Conservation (phyloP, 139 green algal species). For the Axilococcus clingmanii region DNA sequence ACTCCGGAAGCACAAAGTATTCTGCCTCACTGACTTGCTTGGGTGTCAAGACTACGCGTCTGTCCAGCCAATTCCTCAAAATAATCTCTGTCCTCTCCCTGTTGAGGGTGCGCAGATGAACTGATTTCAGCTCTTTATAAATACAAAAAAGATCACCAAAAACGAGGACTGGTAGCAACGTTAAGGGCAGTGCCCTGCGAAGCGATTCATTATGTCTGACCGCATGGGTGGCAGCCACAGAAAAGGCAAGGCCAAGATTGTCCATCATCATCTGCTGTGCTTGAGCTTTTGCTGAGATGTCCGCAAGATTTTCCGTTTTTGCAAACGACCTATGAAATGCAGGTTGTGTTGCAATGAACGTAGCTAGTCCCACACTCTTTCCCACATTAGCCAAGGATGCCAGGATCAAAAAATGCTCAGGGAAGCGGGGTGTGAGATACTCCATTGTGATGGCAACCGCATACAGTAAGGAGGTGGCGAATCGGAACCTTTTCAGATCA, state of each 20-base stretch:
- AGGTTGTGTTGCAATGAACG: constrained; percentile 75
- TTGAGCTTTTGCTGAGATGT: constrained; percentile 83
- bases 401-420: constrained; percentile 71
- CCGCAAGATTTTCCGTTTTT: constrained; percentile 76
- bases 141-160: constrained; percentile 36
- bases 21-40: constrained; percentile 43
- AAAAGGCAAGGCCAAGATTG: constrained; percentile 66
- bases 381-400: constrained; percentile 82
- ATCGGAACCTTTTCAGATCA: constrained; percentile 88
- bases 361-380: constrained; percentile 73
- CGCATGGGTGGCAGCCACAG: constrained; percentile 35
- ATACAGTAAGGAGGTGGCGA: constrained; percentile 72
- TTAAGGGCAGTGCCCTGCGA: constrained; percentile 42
- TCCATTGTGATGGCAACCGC: constrained; percentile 56
- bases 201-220: constrained; percentile 20
- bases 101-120: constrained; percentile 81
- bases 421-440: constrained; percentile 78
- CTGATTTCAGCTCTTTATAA: constrained; percentile 59
- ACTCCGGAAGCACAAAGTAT: constrained; percentile 33
- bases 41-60: constrained; percentile 24
- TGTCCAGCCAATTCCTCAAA: constrained; percentile 49
- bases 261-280: constrained; percentile 87
- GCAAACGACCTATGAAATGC: constrained; percentile 75
- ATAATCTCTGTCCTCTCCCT: constrained; percentile 74
- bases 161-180: constrained; percentile 48